A percentile compares a stretch with the other conserved stretches of the same genome.
Conservation (phyloP, 345 rosid species). For the Cardamine chenopodiifolia region DNA sequence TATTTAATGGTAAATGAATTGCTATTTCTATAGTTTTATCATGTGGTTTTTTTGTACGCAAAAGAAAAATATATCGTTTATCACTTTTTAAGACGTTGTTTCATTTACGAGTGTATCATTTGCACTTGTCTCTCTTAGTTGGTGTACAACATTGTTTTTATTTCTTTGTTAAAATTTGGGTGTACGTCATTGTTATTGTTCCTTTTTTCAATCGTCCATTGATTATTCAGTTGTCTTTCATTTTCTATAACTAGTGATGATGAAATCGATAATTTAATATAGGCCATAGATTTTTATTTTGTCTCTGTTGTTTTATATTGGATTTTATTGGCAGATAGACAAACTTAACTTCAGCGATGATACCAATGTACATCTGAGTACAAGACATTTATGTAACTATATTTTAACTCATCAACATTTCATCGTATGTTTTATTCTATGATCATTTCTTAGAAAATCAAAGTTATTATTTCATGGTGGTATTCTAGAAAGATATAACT, state of each 20-base stretch:
- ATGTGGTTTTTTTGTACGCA: neutral
- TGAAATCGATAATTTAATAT: neutral
- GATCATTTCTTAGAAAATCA: neutral
- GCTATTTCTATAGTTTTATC: neutral
- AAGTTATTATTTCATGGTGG: neutral
- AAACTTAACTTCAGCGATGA: slow-evolving; percentile 16
- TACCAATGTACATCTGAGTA: slow-evolving; percentile 6
- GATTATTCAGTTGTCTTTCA: neutral
- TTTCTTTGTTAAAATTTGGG: too few relatives aligned
- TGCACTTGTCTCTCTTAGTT: neutral
- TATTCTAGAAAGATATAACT: neutral
- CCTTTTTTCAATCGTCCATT: neutral
- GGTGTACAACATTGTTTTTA: too few relatives aligned
- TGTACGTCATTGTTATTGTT: slow-evolving; percentile 5
- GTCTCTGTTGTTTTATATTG: slow-evolving; percentile 2
- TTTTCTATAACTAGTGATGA: neutral
- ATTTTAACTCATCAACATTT: neutral
- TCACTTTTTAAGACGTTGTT: neutral
- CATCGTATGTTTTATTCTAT: neutral
- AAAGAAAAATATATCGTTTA: neutral
- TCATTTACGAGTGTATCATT: neutral
- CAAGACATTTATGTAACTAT: neutral
- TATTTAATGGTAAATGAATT: neutral
- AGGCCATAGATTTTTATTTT: neutral
- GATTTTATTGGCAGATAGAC: neutral